Evolutionary conservation across 495 filamentous ascomycete genomes (phyloP), one percentile per base, ranked within the genome.

Genomic region (Cairneyella variabilis): DNA sequence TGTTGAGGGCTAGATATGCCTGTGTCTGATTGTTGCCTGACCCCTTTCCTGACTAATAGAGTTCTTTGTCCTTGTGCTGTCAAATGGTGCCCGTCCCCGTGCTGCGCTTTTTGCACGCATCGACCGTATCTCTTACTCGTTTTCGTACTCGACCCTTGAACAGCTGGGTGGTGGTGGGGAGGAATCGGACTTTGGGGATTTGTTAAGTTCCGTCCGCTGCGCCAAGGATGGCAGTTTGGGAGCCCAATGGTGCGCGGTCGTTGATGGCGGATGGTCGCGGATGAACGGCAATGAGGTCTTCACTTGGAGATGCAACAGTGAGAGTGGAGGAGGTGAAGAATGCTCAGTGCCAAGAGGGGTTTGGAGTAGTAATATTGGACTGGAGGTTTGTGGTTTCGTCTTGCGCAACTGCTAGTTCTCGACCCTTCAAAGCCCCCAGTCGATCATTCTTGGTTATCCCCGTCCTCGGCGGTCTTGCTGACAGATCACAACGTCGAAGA

Each of bases 71-170:
- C n/a, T n/a, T n/a, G n/a, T n/a, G n/a, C n/a, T n/a, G n/a, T n/a
- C n/a, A n/a, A n/a, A n/a, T n/a, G n/a, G n/a, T n/a, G n/a, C n/a
- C n/a, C n/a, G n/a, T n/a, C n/a, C n/a, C n/a, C n/a, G n/a, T n/a
- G n/a, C n/a, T n/a, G n/a, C n/a, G n/a, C n/a, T n/a, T n/a, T n/a
- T n/a, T n/a, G n/a, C n/a, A n/a, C n/a, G n/a, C n/a, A n/a, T n/a
- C n/a, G n/a, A n/a, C n/a, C n/a, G n/a, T n/a, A 46, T 22, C 23
- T 45, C 51, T 47, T 47, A 39, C 39, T 54, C 51, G 51, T 54
- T 54, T 46, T 54, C 51, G 51, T 22, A n/a, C 1, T 38, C 39
- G 23, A 27, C 17, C 50, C 40, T 23, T 32, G 20, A 7, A 14
- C 21, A n/a, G n/a, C 30, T 11, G 28, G 12, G 47, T 25, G 11